Percentiles rank a stretch among this genome's conserved stretches.
Evolutionary conservation across 1,139 yeast species (phyloP).

Genomic region (Scheffersomyces segobiensis): DNA sequence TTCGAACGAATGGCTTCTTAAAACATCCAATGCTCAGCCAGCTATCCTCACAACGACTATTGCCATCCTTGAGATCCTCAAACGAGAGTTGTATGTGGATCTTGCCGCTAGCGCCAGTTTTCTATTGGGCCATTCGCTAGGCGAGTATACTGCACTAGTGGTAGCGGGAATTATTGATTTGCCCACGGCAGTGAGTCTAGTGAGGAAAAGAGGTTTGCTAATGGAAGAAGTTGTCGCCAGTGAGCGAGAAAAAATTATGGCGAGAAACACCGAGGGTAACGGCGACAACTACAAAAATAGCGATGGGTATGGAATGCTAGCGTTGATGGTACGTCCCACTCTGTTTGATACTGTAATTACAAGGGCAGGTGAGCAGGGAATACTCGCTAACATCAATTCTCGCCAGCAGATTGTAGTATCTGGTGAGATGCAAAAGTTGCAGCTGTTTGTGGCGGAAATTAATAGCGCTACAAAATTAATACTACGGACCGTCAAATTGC

Average conservation of each 20-base stretch:
- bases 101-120: slow-evolving; percentile 23
- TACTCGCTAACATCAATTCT: slow-evolving; percentile 48
- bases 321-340: slow-evolving; percentile 27
- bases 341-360: slow-evolving; percentile 19
- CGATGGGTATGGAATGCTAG: slow-evolving; percentile 38
- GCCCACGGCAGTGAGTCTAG: slow-evolving; percentile 46
- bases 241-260: background rate
- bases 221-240: slow-evolving; percentile 38
- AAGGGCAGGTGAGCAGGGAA: slow-evolving; percentile 17
- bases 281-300: background rate
- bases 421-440: slow-evolving; percentile 31
- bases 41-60: slow-evolving; percentile 53
- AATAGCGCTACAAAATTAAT: slow-evolving; percentile 18
- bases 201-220: slow-evolving; percentile 50
- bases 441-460: slow-evolving; percentile 16
- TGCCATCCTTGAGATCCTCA: slow-evolving; percentile 32
- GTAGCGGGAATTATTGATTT: slow-evolving; percentile 43
- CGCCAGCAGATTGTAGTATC: slow-evolving; percentile 44
- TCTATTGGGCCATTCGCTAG: slow-evolving; percentile 59
- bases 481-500: slow-evolving; percentile 31
- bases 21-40: slow-evolving; percentile 62
- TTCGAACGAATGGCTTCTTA: slow-evolving; percentile 31
- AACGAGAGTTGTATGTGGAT: slow-evolving; percentile 19
- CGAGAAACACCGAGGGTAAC: background rate
- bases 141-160: slow-evolving; percentile 55